phyloP scores from a whole-genome alignment of 768 basidiomycete species.

The Lactarius hengduanensis region DNA sequence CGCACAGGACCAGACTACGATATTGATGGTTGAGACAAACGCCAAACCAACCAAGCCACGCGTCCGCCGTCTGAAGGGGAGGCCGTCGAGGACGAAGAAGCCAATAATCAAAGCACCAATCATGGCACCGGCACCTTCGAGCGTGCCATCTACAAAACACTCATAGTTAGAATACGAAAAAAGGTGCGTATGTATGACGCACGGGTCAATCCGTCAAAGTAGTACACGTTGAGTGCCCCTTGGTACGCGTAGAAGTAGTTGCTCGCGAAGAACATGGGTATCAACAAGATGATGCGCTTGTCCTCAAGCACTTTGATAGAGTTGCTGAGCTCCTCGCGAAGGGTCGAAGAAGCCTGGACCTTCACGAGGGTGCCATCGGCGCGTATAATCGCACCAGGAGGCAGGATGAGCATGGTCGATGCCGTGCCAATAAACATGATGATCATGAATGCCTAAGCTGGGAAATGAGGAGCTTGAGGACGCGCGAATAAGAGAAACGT shows the following conservation, averaged over 20 bases:
- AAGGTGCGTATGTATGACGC: background rate
- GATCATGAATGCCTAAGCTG: conserved; percentile 41
- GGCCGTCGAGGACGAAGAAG: conserved; percentile 40
- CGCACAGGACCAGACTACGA: conserved; percentile 41
- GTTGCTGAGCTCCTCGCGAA: conserved; percentile 34
- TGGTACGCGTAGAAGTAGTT: conserved; percentile 50
- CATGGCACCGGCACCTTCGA: conserved; percentile 43
- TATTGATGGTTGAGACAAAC: conserved; percentile 34
- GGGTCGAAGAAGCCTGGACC: conserved; percentile 35
- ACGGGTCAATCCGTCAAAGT: conserved; percentile 46
- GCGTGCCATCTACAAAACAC: conserved; percentile 33
- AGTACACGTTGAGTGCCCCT: conserved; percentile 40
- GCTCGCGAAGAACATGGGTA: conserved; percentile 46
- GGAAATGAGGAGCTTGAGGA: background rate
- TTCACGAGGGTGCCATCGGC: conserved; percentile 43
- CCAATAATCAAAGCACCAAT: conserved; percentile 45
- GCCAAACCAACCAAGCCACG: conserved; percentile 42
- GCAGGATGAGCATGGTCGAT: conserved; percentile 39
- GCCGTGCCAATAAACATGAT: conserved; percentile 44
- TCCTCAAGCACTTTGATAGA: conserved; percentile 40
- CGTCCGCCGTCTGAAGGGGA: conserved; percentile 37
- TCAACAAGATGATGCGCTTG: conserved; percentile 42
- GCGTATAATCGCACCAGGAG: conserved; percentile 41
- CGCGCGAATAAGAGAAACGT: conserved; percentile 6
- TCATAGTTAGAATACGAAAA: background rate